Base-by-base conservation (phyloP, 1,139 yeast genomes). In the Komagataea norvegica region DNA sequence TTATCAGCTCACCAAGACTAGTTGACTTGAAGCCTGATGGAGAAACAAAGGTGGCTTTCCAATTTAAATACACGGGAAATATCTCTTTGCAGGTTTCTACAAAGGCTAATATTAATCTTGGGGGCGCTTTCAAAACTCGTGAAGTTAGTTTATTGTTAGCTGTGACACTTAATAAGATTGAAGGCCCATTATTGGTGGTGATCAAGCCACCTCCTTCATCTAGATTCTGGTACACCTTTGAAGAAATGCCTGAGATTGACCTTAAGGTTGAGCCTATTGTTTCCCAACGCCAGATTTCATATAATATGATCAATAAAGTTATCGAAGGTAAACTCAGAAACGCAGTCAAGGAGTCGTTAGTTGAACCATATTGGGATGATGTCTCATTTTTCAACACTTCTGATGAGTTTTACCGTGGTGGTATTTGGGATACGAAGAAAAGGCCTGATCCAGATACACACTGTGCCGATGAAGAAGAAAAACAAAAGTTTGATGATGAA, bases 161-260 rank as follows among this genome's bases (percentile, higher is more conserved):
- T n/a, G 78, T 88, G 1, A 77, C 82, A 0, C 61, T 88, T 31
- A 74, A 74, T 37, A 76, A 71, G 49, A 52, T 91, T 5, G 79
- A 81, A 40, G 98, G 98, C 0, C 83, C 86, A 2, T 47, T 89
- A 46, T 57, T 83, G 1, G 55, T 89, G 21, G 67, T 74, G 37
- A 60, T 89, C 29, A 91, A 91, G 55, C 87, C 94, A 1, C 95
- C 96, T 1, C 97, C 98, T 11, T 79, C 95, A 4, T 80, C 79
- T 43, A 70, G 97, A 50, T 54, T 91, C 1, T 91, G 98, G 98
- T 91, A 87, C 55, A 77, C 87, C 2, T 91, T 88, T 59, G 87
- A 80, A 48, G 61, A 70, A 7, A 87, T 82, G 70, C 98, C 98
- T 0, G 67, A 70, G 13, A 62, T 89, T 59, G 80, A 77, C 42